A percentile compares a stretch with the other conserved stretches of the same genome.
phyloP scores from a whole-genome alignment of 768 basidiomycete species.

The Russula sp. region DNA sequence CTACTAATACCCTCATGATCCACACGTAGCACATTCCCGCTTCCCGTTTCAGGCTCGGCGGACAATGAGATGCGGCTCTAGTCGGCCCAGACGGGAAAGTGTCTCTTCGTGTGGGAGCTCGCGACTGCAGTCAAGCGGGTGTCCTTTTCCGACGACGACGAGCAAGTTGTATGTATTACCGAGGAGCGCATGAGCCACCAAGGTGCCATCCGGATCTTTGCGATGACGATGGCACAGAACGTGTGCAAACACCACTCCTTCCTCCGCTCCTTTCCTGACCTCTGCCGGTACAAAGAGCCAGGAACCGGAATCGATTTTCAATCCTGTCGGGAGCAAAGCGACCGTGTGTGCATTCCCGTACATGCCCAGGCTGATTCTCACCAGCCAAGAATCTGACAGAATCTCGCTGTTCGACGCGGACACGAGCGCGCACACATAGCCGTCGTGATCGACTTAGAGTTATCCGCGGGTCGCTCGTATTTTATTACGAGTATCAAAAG shows the following conservation, averaged over 20 bases:
- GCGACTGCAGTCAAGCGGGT: slow-evolving; percentile 97
- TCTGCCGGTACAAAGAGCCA: slow-evolving; percentile 48
- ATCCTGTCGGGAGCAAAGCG: slow-evolving; percentile 91
- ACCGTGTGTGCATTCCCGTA: slow-evolving; percentile 91
- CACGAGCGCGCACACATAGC: slow-evolving; percentile 82
- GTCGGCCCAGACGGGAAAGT: slow-evolving; percentile 85
- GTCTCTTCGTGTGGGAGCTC: slow-evolving; percentile 94
- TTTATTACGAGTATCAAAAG: slow-evolving; percentile 95
- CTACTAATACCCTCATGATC: too few relatives aligned
- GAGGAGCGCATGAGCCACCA: slow-evolving; percentile 95
- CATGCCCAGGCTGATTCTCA: slow-evolving; percentile 70
- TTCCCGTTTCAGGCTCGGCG: slow-evolving; percentile 85
- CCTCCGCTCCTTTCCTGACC: not conserved
- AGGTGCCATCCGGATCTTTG: slow-evolving; percentile 88
- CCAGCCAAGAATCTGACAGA: slow-evolving; percentile 96
- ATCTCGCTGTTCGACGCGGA: slow-evolving; percentile 86
- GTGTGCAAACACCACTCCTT: slow-evolving; percentile 40
- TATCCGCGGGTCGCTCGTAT: slow-evolving; percentile 85
- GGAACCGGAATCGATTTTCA: slow-evolving; percentile 73
- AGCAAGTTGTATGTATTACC: slow-evolving; percentile 84
- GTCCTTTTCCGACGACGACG: slow-evolving; percentile 80
- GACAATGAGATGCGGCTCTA: slow-evolving; percentile 92
- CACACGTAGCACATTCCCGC: slow-evolving; percentile 61
- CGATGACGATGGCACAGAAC: slow-evolving; percentile 71
- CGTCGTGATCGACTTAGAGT: slow-evolving; percentile 85